Base-by-base conservation (phyloP, 23 red algal species). In the Gracilaria domingensis region DNA sequence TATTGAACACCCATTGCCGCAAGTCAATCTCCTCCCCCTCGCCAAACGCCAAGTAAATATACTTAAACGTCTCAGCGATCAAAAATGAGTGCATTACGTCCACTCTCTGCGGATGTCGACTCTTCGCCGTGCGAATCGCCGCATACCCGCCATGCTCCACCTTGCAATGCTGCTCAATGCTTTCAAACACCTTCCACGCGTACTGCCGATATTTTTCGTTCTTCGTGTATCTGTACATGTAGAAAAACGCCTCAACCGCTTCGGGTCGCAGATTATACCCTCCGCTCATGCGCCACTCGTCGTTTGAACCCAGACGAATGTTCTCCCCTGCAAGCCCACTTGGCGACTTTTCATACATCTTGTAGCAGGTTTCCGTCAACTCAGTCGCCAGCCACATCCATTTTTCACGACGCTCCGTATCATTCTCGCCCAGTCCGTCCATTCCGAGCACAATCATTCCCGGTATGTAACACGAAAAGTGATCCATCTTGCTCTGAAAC, bases 51-150 rank as follows among this genome's bases (percentile, higher is more conserved):
- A 96, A 55, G 58, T 92, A 93, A n/a, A 83, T 67, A 49, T 96
- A 96, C 66, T 96, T 96, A 74, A 96, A 83, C 55, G 88, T 96
- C 81, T 96, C 94, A 26, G 94, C 67, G 14, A 96, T 56, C 37
- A 96, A 23, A 48, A 89, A 95, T 24, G 75, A 89, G 17, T 88
- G 84, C 84, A 83, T 81, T 42, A 82, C 45, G 38, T 83, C 78
- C 38, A 79, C 65, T 25, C 80, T 45, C 58, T 66, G 58, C 70
- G 94, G 88, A 23, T 66, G 66, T 54, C 81, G 62, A 23, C 38
- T 30, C 18, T 44, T 61, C 16, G 83, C 81, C 23, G 44, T 79
- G 13, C 60, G 72, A 53, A 94, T 62, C 37, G 82, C 69, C 39
- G 91, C 82, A 47, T 69, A 87, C 42, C 69, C 91, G 0, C 82